Evolutionary conservation across 2,329 filamentous ascomycete species (phyloP).

Genomic region (Fusarium sp.): DNA sequence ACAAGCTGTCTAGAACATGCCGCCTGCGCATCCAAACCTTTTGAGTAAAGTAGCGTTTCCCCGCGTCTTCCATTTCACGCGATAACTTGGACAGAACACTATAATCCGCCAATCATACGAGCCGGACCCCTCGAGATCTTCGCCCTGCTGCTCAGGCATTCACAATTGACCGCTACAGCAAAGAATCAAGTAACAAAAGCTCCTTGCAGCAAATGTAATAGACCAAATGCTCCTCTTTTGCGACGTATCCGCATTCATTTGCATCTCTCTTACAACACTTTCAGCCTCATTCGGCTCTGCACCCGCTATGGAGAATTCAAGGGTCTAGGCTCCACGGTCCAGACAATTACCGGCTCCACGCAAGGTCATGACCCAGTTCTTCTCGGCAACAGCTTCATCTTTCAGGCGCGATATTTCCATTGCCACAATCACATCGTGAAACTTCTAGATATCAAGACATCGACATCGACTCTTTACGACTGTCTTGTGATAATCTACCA

Average conservation of each 20-base stretch:
- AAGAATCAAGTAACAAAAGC: background rate
- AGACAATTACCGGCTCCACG: conserved; percentile 29
- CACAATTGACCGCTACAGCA: background rate
- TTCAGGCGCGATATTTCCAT: background rate
- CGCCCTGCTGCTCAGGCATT: background rate
- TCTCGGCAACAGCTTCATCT: conserved; percentile 5
- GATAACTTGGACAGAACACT: background rate
- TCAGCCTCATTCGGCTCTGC: conserved; percentile 26
- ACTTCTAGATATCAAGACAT: background rate
- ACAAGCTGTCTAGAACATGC: background rate
- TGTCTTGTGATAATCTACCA: background rate
- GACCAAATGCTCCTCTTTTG: background rate
- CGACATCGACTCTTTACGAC: background rate
- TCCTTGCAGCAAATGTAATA: background rate
- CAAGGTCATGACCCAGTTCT: conserved; percentile 2
- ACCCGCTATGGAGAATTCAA: conserved; percentile 26
- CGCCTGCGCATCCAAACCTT: background rate
- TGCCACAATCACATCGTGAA: background rate
- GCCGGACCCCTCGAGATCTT: background rate
- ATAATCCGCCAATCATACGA: conserved; percentile 18
- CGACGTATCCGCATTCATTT: background rate
- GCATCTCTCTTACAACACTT: background rate
- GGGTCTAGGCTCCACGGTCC: conserved; percentile 22
- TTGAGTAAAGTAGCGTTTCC: conserved; percentile 9
- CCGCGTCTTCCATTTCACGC: conserved; percentile 12